These are phyloP conservation scores for Angomonas deanei DNA, from an alignment of 208 protist species.

Conservation along the genomic window DNA sequence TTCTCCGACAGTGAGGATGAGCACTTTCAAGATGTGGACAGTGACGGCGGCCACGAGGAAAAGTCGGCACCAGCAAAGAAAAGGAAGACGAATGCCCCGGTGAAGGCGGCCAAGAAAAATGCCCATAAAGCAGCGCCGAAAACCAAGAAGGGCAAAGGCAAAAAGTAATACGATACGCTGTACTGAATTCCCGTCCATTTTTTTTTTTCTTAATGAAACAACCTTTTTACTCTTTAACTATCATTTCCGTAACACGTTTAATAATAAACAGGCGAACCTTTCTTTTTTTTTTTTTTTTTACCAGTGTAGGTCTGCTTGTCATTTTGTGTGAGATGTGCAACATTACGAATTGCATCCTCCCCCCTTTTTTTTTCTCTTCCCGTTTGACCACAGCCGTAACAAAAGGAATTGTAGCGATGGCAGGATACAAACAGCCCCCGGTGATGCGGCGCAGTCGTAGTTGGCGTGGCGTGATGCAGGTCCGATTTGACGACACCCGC, in stretches of 20 bases:
- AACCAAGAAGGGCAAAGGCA: neutral
- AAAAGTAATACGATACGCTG: neutral
- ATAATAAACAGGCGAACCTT: neutral
- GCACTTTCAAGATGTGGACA: conserved; percentile 63
- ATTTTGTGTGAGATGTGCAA: too few species aligned
- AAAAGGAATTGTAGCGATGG: neutral
- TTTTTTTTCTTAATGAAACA: too few species aligned
- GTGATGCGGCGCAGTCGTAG: conserved; percentile 82
- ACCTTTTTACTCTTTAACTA: too few species aligned
- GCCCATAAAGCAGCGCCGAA: neutral
- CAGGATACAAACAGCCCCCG: neutral
- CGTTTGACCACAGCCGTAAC: neutral
- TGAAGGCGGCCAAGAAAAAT: conserved; percentile 11
- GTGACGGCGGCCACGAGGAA: conserved; percentile 19
- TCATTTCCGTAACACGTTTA: too few species aligned
- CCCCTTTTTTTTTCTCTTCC: neutral
- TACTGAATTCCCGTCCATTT: too few species aligned
- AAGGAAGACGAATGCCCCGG: conserved; percentile 21
- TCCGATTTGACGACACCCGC: conserved; percentile 77
- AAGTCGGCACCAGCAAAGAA: conserved; percentile 3
- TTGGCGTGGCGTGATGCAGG: conserved; percentile 89
- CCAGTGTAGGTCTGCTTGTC: too few species aligned
- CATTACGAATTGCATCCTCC: too few species aligned
- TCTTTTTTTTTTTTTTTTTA: conserved; percentile 5
- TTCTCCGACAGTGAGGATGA: conserved; percentile 58